These are phyloP conservation scores for Aurifilum marmelostoma DNA, from an alignment of 2,329 filamentous ascomycete genomes.

Conservation along the genomic window DNA sequence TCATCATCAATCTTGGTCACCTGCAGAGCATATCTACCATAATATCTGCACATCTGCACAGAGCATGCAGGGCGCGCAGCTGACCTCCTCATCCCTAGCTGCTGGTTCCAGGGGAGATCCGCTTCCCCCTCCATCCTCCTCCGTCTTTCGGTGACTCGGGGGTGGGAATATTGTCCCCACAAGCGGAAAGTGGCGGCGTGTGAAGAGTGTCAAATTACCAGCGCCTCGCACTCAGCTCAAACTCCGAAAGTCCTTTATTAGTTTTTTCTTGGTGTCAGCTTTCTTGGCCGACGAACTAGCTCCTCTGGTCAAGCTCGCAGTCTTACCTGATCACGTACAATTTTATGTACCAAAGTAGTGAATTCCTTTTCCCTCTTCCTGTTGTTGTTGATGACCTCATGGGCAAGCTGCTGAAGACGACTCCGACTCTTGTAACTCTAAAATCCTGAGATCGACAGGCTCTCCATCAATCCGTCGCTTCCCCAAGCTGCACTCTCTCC, in stretches of 20 bases:
- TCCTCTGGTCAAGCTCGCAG: neutral
- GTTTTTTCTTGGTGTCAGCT: neutral
- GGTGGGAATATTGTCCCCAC: neutral
- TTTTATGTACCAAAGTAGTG: neutral
- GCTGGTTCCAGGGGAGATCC: neutral
- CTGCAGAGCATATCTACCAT: neutral
- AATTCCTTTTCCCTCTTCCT: neutral
- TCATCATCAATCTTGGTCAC: neutral
- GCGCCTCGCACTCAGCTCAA: neutral
- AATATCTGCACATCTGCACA: too few relatives aligned
- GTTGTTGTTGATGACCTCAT: neutral
- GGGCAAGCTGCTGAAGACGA: neutral
- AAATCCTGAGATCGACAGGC: neutral
- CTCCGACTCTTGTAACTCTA: neutral
- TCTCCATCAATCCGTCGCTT: neutral
- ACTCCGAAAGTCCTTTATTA: neutral
- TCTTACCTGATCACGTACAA: neutral
- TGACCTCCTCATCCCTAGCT: neutral
- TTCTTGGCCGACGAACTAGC: neutral
- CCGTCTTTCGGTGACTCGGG: neutral
- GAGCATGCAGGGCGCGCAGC: conserved; percentile 1
- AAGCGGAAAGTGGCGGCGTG: neutral
- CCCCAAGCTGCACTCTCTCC: neutral
- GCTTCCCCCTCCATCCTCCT: neutral
- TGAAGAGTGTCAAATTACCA: neutral